Evolutionary conservation across 768 basidiomycete genomes (phyloP).

Genomic region (Lentinula boryana): DNA sequence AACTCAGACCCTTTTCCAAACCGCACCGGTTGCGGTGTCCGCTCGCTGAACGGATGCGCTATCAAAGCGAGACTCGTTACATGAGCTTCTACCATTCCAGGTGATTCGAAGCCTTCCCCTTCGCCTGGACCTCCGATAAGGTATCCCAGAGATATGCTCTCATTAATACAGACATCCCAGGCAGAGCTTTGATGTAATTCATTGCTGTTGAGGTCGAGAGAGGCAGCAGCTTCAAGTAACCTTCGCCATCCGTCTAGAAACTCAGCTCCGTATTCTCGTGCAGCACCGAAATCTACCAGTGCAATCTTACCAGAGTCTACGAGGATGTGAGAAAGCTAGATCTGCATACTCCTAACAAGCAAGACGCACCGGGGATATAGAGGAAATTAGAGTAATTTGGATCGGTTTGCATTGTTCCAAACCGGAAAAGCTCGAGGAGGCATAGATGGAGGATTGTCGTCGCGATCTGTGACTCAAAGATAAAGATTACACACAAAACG

Average conservation of each 20-base stretch:
- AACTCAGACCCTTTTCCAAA: conserved; percentile 66
- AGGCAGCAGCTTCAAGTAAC: conserved; percentile 69
- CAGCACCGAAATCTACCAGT: conserved; percentile 95
- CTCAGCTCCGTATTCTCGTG: conserved; percentile 72
- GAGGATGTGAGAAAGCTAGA: background rate
- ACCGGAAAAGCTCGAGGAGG: conserved; percentile 84
- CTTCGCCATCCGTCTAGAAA: conserved; percentile 88
- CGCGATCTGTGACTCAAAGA: conserved; percentile 58
- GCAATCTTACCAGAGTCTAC: conserved; percentile 45
- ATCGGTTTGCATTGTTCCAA: conserved; percentile 95
- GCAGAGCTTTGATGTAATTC: background rate
- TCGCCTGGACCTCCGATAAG: conserved; percentile 84
- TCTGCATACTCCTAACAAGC: background rate
- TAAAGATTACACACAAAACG: background rate
- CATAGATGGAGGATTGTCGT: conserved; percentile 78
- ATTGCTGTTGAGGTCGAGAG: conserved; percentile 47
- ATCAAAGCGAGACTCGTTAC: conserved; percentile 78
- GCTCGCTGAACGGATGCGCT: conserved; percentile 74
- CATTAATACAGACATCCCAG: conserved; percentile 53
- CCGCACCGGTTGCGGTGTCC: conserved; percentile 65
- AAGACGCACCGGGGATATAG: conserved; percentile 49
- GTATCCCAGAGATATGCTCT: conserved; percentile 83
- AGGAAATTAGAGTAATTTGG: conserved; percentile 99
- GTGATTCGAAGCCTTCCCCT: conserved; percentile 29
- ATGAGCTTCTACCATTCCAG: conserved; percentile 88